Evolutionary conservation across 1,284 basidiomycete species (phyloP), one percentile per base, ranked within the genome.

Genomic region (Bondarzewia mesenterica): DNA sequence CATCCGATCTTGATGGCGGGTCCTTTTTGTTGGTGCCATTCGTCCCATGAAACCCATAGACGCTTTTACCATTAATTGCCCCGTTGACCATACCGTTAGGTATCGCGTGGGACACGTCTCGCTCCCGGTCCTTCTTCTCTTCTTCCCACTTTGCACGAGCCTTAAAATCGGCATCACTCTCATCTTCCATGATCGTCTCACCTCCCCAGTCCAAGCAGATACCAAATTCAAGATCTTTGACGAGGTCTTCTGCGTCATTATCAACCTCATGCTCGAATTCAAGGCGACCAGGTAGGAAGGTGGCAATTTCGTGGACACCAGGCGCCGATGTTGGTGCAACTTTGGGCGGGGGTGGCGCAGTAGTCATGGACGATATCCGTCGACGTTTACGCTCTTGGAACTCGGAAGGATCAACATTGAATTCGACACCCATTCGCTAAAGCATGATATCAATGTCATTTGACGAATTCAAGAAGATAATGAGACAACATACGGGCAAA

Each of bases 241-340:
- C 87, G 2, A 93, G 70, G 60, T 94, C 85, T 62, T 99, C 95
- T 0, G 95, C 95, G 32, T 98, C 93, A 62, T 96, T 94, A 62
- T 98, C 95, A 16, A 93, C 71, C 67, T 99, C 96, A 57, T 93
- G 89, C 63, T 99, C 96, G 63, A 99, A 99, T 65, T 99, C 95
- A 44, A 99, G 77, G 40, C 96, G 85, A 16, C 95, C 95, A 6
- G 95, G 95, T 67, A 99, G 89, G 69, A 89, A 98, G 0, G 89
- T 90, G 10, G 84, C 84, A 38, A 99, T 78, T 69, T 99, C 96
- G 66, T 98, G 96, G 25, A 93, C 86, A 2, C 89, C 93, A 3
- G 95, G 95, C 1, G 87, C 85, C 7, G 94, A 97, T n/a, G 89
- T 91, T 6, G 95, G 85, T 1, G 83, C 74, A 5, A 85, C 77